Conservation (phyloP, 331 rosid genomes). For the Prunus yedoensis region DNA sequence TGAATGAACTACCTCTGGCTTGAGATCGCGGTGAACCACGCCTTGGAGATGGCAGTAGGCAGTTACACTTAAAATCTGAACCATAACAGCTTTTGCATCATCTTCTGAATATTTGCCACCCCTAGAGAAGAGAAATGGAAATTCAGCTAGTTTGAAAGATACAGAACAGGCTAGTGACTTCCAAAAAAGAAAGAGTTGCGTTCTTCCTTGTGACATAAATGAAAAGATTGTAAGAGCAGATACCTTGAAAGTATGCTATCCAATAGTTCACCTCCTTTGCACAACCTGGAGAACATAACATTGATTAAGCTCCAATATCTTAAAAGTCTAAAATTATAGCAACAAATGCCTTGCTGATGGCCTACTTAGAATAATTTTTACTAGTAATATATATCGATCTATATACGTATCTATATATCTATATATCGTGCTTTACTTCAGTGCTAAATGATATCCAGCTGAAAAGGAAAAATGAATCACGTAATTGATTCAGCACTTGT, state of each 20-base stretch:
- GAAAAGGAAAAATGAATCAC: neutral
- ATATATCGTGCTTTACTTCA: neutral
- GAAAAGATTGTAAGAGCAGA: slow-evolving; percentile 7
- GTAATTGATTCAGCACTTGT: neutral
- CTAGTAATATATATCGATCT: neutral
- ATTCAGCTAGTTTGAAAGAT: slow-evolving; percentile 17
- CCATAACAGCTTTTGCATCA: slow-evolving; percentile 73
- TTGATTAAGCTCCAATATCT: slow-evolving; percentile 15
- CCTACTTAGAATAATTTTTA: no score
- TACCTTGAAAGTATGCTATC: slow-evolving; percentile 92
- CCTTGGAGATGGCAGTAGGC: slow-evolving; percentile 93
- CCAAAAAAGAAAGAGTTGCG: slow-evolving; percentile 14
- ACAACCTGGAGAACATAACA: slow-evolving; percentile 55
- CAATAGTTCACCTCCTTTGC: slow-evolving; percentile 87
- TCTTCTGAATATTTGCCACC: slow-evolving; percentile 89
- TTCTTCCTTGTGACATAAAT: slow-evolving; percentile 22
- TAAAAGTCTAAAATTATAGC: neutral
- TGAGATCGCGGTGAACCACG: slow-evolving; percentile 88
- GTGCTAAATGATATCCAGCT: neutral
- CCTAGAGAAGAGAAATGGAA: slow-evolving; percentile 40
- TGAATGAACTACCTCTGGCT: slow-evolving; percentile 71
- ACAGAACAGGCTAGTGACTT: slow-evolving; percentile 14
- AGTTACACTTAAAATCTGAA: slow-evolving; percentile 73
- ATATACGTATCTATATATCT: no score
- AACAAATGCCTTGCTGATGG: neutral